phyloP scores from a whole-genome alignment of 305 asterid genomes.

The Withania somnifera region DNA sequence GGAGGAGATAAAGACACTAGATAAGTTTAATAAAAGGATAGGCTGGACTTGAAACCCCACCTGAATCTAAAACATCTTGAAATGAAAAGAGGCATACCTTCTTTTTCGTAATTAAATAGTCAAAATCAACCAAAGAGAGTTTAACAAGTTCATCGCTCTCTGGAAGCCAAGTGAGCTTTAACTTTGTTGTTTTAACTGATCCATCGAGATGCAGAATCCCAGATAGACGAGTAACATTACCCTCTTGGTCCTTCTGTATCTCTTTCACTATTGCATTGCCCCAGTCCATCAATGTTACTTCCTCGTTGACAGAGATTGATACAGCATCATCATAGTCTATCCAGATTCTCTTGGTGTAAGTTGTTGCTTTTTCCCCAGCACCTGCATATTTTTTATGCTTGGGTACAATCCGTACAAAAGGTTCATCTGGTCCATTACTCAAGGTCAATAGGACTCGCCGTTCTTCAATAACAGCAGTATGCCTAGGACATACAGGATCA shows the following conservation, averaged over 20 bases:
- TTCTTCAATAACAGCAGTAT: slow-evolving; percentile 73
- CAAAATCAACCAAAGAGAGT: slow-evolving; percentile 62
- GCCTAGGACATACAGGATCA: slow-evolving; percentile 93
- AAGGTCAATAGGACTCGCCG: slow-evolving; percentile 44
- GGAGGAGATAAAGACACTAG: neutral
- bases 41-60: neutral
- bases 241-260: slow-evolving; percentile 62
- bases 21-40: neutral
- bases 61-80: neutral
- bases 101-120: slow-evolving; percentile 81
- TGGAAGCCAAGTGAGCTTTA: slow-evolving; percentile 90
- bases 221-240: slow-evolving; percentile 42
- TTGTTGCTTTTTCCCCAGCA: slow-evolving; percentile 81
- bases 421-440: slow-evolving; percentile 64
- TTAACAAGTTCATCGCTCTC: slow-evolving; percentile 58
- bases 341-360: slow-evolving; percentile 63
- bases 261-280: slow-evolving; percentile 83
- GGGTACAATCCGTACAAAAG: slow-evolving; percentile 58
- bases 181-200: slow-evolving; percentile 78
- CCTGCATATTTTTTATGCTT: slow-evolving; percentile 83
- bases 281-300: slow-evolving; percentile 91
- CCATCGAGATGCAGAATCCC: slow-evolving; percentile 91
- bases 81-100: slow-evolving; percentile 39
- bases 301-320: slow-evolving; percentile 58
- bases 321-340: slow-evolving; percentile 78